These are phyloP conservation scores for Chloranthus sessilifolius DNA, from an alignment of 164 flowering plant genomes.

Conservation along the genomic window DNA sequence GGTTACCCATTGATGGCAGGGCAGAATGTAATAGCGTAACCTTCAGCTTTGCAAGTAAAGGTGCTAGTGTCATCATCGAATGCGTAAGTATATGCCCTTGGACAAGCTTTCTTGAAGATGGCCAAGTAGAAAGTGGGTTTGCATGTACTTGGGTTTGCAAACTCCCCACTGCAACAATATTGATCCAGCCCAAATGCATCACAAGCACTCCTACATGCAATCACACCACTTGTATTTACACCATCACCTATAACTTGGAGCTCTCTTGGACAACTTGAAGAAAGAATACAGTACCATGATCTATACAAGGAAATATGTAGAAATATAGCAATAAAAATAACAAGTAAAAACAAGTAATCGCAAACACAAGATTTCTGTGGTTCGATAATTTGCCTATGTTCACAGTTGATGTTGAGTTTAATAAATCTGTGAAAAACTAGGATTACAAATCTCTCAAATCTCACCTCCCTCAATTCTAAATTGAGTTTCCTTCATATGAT, in stretches of 20 bases:
- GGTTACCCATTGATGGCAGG: constrained; percentile 43
- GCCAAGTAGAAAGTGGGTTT: constrained; percentile 59
- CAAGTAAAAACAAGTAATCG: too few relatives aligned
- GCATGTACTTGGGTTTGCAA: constrained; percentile 67
- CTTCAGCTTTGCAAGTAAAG: constrained; percentile 75
- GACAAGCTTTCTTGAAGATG: constrained; percentile 77
- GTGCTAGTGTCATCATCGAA: constrained; percentile 82
- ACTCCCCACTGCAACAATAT: constrained; percentile 81
- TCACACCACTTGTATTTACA: constrained; percentile 32
- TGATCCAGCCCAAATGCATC: constrained; percentile 71
- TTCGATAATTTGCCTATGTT: too few relatives aligned
- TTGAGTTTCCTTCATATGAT: too few relatives aligned
- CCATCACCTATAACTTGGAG: constrained; percentile 56
- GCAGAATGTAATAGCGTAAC: constrained; percentile 65
- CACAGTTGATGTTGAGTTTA: too few relatives aligned
- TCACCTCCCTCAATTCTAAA: too few relatives aligned
- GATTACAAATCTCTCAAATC: too few relatives aligned
- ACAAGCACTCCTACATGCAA: constrained; percentile 85
- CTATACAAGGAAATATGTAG: too few relatives aligned
- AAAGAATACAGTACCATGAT: too few relatives aligned
- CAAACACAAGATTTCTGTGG: too few relatives aligned
- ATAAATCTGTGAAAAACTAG: too few relatives aligned
- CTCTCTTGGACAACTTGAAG: constrained; percentile 75
- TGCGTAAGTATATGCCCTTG: constrained; percentile 80
- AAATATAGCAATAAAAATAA: too few relatives aligned